Conservation (phyloP, 2,329 filamentous ascomycete genomes). For the Colletotrichum camelliae region DNA sequence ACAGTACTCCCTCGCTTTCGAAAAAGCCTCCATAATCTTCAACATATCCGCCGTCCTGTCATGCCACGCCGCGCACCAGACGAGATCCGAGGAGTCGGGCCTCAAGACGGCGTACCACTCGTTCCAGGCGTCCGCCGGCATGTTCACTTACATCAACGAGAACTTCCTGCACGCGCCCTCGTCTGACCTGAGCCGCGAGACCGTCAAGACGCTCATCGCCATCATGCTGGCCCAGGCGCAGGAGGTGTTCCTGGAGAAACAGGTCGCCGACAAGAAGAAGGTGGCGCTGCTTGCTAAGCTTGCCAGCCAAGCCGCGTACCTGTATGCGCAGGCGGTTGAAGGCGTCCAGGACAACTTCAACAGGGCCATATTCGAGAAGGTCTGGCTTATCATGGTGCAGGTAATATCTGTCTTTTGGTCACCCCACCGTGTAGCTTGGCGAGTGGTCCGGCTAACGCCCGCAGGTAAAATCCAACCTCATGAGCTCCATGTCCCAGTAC, state of each 20-base stretch:
- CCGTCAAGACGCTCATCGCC: conserved; percentile 90
- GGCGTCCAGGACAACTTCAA: conserved; percentile 92
- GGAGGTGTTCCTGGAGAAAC: conserved; percentile 97
- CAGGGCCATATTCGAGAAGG: conserved; percentile 91
- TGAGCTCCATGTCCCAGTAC: conserved; percentile 88
- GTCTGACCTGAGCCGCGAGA: conserved; percentile 93
- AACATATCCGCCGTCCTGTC: conserved; percentile 98
- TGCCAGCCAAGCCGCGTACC: conserved; percentile 85
- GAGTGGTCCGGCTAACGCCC: conserved; percentile 15
- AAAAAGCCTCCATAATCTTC: conserved; percentile 99
- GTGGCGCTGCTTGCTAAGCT: conserved; percentile 89
- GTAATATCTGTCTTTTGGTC: conserved; percentile 48
- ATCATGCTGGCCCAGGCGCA: conserved; percentile 96
- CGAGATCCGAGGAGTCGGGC: conserved; percentile 87
- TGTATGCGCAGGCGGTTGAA: conserved; percentile 88
- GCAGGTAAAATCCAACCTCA: conserved; percentile 78
- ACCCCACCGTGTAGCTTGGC: background rate
- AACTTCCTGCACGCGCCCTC: conserved; percentile 98
- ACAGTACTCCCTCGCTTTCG: conserved; percentile 95
- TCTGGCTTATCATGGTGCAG: conserved; percentile 86
- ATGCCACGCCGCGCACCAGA: conserved; percentile 92
- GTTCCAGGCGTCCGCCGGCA: conserved; percentile 96
- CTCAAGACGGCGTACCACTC: conserved; percentile 98
- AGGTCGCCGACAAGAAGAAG: conserved; percentile 92
- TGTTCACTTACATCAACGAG: conserved; percentile 99